A percentile compares a stretch with the other conserved stretches of the same genome.
Conservation (phyloP, 768 basidiomycete genomes). For the Rubroboletus satanas region DNA sequence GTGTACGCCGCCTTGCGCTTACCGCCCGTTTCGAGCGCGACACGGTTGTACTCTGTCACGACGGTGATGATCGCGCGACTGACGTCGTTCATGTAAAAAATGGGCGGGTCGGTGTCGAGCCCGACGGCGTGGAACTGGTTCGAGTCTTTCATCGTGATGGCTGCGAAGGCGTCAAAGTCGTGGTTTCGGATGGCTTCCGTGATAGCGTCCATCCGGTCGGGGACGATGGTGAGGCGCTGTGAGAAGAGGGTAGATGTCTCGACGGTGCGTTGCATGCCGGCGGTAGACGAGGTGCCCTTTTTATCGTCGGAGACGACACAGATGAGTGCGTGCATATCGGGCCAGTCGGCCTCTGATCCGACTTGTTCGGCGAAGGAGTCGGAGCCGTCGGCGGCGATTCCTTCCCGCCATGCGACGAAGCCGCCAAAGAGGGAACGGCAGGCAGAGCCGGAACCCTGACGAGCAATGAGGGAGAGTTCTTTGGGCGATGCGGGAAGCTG, state of each 20-base stretch:
- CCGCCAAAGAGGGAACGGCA: slow-evolving; percentile 98
- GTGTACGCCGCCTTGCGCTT: slow-evolving; percentile 91
- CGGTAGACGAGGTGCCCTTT: slow-evolving; percentile 92
- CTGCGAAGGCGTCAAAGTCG: slow-evolving; percentile 88
- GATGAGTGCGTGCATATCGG: slow-evolving; percentile 93
- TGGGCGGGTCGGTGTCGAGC: slow-evolving; percentile 94
- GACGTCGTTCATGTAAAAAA: slow-evolving; percentile 99
- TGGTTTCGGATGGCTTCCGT: slow-evolving; percentile 68
- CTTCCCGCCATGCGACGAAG: slow-evolving; percentile 87
- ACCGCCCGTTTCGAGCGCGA: slow-evolving; percentile 52
- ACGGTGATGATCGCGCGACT: slow-evolving; percentile 88
- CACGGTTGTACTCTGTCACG: slow-evolving; percentile 89
- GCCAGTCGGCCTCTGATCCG: slow-evolving; percentile 86
- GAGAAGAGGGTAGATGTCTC: slow-evolving; percentile 85
- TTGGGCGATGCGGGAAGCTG: slow-evolving; percentile 73
- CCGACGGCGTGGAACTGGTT: slow-evolving; percentile 99
- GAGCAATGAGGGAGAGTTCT: slow-evolving; percentile 86
- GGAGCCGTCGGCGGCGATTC: slow-evolving; percentile 55
- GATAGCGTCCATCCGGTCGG: slow-evolving; percentile 79
- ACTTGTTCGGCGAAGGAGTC: slow-evolving; percentile 90
- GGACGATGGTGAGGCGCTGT: slow-evolving; percentile 90
- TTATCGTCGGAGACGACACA: slow-evolving; percentile 95
- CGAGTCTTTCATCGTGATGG: slow-evolving; percentile 94
- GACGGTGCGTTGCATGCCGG: slow-evolving; percentile 97
- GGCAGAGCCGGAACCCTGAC: slow-evolving; percentile 96